Percentiles rank a stretch among this genome's conserved stretches.
Evolutionary conservation across 1,284 basidiomycete genomes (phyloP).

Genomic region (Trichosporon sp.): DNA sequence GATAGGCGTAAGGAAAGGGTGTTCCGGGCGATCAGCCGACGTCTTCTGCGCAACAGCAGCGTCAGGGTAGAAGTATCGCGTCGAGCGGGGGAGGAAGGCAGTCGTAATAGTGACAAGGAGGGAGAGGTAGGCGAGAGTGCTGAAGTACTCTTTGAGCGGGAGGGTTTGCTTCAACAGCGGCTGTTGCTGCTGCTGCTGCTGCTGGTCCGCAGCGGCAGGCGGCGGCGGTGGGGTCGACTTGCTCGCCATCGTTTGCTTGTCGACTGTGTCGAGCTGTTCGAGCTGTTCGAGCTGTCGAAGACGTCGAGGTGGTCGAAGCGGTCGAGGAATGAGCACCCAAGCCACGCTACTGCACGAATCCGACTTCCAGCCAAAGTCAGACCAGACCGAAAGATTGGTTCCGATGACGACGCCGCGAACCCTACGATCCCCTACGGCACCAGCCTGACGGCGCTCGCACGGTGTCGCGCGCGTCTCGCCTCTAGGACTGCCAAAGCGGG

Average conservation of each 20-base stretch:
- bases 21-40: constrained; percentile 57
- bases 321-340: neutral
- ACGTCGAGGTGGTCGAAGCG: neutral
- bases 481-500: neutral
- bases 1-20: constrained; percentile 60
- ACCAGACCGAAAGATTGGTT: neutral
- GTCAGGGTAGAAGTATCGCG: constrained; percentile 47
- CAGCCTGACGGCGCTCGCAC: neutral
- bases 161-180: constrained; percentile 12
- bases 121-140: constrained; percentile 66
- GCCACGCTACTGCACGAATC: too few relatives aligned
- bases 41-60: constrained; percentile 23
- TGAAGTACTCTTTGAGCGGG: constrained; percentile 57
- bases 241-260: too few relatives aligned
- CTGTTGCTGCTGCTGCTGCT: too few relatives aligned
- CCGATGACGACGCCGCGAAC: neutral
- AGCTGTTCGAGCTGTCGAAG: neutral
- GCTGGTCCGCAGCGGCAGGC: neutral
- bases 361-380: too few relatives aligned
- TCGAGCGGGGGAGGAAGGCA: constrained; percentile 61
- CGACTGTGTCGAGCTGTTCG: neutral
- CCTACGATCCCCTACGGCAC: too few relatives aligned
- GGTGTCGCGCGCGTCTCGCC: too few relatives aligned
- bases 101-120: constrained; percentile 61
- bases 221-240: neutral